phyloP scores from a whole-genome alignment of 176 grass and related monocot species.

The Cenchrus fungigraminus region DNA sequence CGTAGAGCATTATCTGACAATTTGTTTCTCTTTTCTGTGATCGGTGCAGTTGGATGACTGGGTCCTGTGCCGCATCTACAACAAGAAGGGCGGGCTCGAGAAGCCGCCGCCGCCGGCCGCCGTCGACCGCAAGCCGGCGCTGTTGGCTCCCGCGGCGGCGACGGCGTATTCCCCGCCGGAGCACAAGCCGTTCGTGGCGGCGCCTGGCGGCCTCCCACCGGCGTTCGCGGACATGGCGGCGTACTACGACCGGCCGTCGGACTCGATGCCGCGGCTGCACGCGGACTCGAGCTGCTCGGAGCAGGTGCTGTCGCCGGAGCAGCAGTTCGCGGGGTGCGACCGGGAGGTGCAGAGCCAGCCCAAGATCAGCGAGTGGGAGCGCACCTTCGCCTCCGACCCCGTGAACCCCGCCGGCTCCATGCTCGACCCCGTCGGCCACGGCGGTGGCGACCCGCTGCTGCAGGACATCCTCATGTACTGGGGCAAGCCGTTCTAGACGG shows the following conservation, averaged over 20 bases:
- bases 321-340: conserved; percentile 46
- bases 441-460: conserved; percentile 67
- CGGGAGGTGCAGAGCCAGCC: conserved; percentile 98
- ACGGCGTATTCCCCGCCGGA: conserved; percentile 55
- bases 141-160: conserved; percentile 8
- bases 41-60: conserved; percentile 82
- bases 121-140: conserved; percentile 42
- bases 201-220: background rate
- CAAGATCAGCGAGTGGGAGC: conserved; percentile 88
- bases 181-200: conserved; percentile 53
- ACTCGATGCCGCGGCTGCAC: conserved; percentile 92
- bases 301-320: conserved; percentile 82
- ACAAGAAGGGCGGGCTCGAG: conserved; percentile 81
- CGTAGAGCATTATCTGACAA: background rate
- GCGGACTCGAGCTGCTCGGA: conserved; percentile 97
- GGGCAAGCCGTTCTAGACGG: conserved; percentile 76
- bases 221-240: conserved; percentile 60
- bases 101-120: conserved; percentile 23
- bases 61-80: conserved; percentile 97
- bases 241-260: conserved; percentile 75
- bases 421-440: conserved; percentile 29
- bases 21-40: background rate
- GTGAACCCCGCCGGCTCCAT: conserved; percentile 55
- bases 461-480: conserved; percentile 97
- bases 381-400: conserved; percentile 57